phyloP scores from a whole-genome alignment of 2,329 filamentous ascomycete species.

The Septoria linicola region DNA sequence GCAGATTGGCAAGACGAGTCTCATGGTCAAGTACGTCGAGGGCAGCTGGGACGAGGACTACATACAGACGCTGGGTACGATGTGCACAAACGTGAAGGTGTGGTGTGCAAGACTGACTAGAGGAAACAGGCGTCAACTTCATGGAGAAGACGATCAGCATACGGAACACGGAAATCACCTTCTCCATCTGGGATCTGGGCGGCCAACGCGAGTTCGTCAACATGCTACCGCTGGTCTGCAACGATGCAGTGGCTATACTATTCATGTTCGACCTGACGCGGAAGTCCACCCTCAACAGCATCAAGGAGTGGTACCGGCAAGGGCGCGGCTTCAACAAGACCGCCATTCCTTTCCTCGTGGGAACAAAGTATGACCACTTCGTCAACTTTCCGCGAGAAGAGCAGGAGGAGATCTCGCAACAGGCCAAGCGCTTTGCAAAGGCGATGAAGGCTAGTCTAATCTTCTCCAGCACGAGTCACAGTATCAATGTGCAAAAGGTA shows the following conservation, averaged over 20 bases:
- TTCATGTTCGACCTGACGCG: constrained; percentile 99
- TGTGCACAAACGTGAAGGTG: not conserved
- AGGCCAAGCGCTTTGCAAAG: constrained; percentile 94
- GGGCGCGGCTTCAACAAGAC: constrained; percentile 99
- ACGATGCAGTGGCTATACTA: constrained; percentile 94
- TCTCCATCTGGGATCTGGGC: constrained; percentile 98
- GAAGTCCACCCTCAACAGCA: constrained; percentile 97
- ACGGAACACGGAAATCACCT: constrained; percentile 98
- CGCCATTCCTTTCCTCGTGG: constrained; percentile 95
- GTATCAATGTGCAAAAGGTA: constrained; percentile 99
- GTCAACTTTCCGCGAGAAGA: constrained; percentile 97
- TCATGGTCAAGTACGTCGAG: constrained; percentile 99
- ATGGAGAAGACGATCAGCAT: constrained; percentile 99
- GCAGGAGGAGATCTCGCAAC: constrained; percentile 96
- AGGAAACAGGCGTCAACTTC: constrained; percentile 78
- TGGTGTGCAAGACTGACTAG: constrained; percentile 11
- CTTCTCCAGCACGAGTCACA: constrained; percentile 98
- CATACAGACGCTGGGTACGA: constrained; percentile 85
- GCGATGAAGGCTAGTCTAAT: constrained; percentile 97
- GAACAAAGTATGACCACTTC: constrained; percentile 99
- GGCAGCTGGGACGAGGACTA: constrained; percentile 99
- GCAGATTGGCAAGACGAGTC: constrained; percentile 96
- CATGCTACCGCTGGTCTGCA: constrained; percentile 98
- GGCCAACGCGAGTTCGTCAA: constrained; percentile 99
- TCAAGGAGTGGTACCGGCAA: constrained; percentile 99